Percentiles rank a stretch among this genome's conserved stretches.
These are phyloP conservation scores for Phanerochaete carnosa DNA, from an alignment of 768 basidiomycete genomes.

Conservation along the genomic window DNA sequence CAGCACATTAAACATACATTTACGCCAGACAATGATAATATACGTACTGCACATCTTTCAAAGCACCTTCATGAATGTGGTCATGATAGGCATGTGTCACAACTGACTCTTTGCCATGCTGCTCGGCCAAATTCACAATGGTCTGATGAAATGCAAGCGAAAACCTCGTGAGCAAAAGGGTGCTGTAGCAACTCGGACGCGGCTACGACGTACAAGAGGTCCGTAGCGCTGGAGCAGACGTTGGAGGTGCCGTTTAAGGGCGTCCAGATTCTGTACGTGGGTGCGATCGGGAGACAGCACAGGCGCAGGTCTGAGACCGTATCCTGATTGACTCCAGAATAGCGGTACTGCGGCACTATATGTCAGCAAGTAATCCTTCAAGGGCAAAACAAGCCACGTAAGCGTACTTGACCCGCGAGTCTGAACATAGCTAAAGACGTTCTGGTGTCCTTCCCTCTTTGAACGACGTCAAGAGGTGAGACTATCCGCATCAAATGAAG, in stretches of 20 bases:
- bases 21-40: neutral
- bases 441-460: conserved; percentile 70
- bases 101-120: conserved; percentile 80
- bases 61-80: conserved; percentile 53
- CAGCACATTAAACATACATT: neutral
- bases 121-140: conserved; percentile 87
- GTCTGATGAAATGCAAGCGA: conserved; percentile 40
- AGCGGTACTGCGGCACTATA: conserved; percentile 64
- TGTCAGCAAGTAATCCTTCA: neutral
- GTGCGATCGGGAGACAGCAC: conserved; percentile 72
- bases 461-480: neutral
- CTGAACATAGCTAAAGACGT: conserved; percentile 88
- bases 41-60: conserved; percentile 55
- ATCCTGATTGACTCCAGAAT: conserved; percentile 89
- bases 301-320: conserved; percentile 86
- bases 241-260: conserved; percentile 72
- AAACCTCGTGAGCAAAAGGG: neutral
- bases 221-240: conserved; percentile 69
- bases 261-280: conserved; percentile 64
- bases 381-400: neutral
- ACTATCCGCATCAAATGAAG: neutral
- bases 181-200: neutral
- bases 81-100: conserved; percentile 79
- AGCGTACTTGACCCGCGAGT: conserved; percentile 84
- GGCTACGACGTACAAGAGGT: conserved; percentile 53